These are phyloP conservation scores for Ogataea haglerorum DNA, from an alignment of 805 yeast genomes.

Conservation along the genomic window DNA sequence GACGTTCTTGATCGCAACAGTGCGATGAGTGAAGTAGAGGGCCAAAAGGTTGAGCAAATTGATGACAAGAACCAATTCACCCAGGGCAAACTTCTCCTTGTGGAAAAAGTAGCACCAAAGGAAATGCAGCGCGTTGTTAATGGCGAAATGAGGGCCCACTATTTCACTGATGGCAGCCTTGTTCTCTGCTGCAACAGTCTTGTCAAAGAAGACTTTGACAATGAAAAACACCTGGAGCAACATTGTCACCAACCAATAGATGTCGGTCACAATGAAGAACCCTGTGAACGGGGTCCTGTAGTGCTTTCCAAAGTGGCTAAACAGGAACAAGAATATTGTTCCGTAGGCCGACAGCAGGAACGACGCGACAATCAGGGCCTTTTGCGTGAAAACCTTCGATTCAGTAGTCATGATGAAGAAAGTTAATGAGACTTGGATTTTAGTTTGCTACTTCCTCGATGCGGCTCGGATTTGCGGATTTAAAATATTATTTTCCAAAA, in stretches of 20 bases:
- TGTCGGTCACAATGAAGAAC: constrained; percentile 42
- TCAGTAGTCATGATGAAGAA: constrained; percentile 15
- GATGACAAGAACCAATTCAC: constrained; percentile 55
- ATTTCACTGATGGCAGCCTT: constrained; percentile 34
- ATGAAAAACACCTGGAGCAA: constrained; percentile 52
- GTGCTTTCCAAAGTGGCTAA: constrained; percentile 44
- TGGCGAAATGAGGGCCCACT: constrained; percentile 60
- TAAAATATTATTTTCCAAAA: not conserved
- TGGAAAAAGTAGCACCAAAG: constrained; percentile 65
- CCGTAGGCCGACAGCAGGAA: constrained; percentile 56
- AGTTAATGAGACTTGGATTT: not conserved
- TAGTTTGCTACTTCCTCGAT: constrained; percentile 9
- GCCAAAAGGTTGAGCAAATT: constrained; percentile 59
- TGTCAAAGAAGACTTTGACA: constrained; percentile 36
- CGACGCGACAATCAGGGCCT: constrained; percentile 48
- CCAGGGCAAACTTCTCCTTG: constrained; percentile 51
- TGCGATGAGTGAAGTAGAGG: constrained; percentile 56
- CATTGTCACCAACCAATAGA: constrained; percentile 58
- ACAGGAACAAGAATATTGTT: constrained; percentile 53
- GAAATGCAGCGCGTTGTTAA: constrained; percentile 58
- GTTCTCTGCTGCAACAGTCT: constrained; percentile 19
- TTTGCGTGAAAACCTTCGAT: constrained; percentile 19
- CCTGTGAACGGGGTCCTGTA: constrained; percentile 71
- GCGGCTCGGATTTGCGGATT: constrained; percentile 9
- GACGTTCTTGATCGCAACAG: constrained; percentile 52